Percentiles rank a stretch among this genome's conserved stretches.
phyloP scores from a whole-genome alignment of 768 basidiomycete genomes.

The Chlorophyllum brunneum region DNA sequence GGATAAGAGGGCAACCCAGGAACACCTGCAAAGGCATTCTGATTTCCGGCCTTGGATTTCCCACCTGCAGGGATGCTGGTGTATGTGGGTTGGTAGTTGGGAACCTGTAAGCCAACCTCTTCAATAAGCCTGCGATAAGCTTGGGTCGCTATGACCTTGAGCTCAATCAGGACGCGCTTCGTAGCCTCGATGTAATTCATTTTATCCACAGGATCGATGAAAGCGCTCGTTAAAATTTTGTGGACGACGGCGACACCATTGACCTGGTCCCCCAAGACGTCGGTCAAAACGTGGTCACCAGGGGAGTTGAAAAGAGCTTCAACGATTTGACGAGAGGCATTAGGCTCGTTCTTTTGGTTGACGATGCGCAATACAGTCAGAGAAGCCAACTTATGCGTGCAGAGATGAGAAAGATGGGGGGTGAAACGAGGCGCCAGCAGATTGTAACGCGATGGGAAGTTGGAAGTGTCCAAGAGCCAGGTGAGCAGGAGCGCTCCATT shows the following conservation, averaged over 20 bases:
- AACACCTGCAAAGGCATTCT: slow-evolving; percentile 50
- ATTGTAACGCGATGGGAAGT: slow-evolving; percentile 93
- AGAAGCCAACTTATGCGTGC: slow-evolving; percentile 96
- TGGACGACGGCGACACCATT: slow-evolving; percentile 91
- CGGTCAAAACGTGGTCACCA: slow-evolving; percentile 86
- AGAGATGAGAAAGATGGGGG: slow-evolving; percentile 93
- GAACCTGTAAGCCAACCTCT: slow-evolving; percentile 89
- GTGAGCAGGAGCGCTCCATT: slow-evolving; percentile 95
- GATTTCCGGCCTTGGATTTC: slow-evolving; percentile 53
- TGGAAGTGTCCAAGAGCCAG: slow-evolving; percentile 94
- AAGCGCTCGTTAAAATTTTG: slow-evolving; percentile 87
- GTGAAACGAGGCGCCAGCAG: slow-evolving; percentile 94
- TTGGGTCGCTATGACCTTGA: slow-evolving; percentile 93
- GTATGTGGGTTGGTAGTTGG: slow-evolving; percentile 82
- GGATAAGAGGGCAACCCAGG: slow-evolving; percentile 78
- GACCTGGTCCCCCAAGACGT: slow-evolving; percentile 94
- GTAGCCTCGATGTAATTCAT: slow-evolving; percentile 76
- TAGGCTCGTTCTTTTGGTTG: slow-evolving; percentile 92
- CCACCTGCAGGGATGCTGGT: slow-evolving; percentile 55
- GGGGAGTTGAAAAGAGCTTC: slow-evolving; percentile 89
- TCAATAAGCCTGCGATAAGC: slow-evolving; percentile 92
- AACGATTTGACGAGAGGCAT: slow-evolving; percentile 83
- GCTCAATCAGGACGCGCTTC: slow-evolving; percentile 83
- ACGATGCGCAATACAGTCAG: slow-evolving; percentile 93
- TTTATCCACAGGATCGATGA: slow-evolving; percentile 71